Evolutionary conservation across 768 basidiomycete species (phyloP).

Genomic region (Nevesoporus exiguus): DNA sequence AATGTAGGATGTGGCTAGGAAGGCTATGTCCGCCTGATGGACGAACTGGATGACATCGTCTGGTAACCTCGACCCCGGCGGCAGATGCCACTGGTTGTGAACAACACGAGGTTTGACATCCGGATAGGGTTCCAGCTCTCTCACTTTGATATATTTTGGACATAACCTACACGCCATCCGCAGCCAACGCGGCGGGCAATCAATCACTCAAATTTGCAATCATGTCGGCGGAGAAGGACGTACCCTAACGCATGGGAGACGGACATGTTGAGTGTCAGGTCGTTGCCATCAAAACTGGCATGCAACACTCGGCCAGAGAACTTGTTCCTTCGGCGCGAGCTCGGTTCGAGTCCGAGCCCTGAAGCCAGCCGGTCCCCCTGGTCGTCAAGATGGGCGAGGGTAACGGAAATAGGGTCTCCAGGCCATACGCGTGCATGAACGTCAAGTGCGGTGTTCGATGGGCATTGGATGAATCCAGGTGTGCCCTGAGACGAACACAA

Average conservation of each 20-base stretch:
- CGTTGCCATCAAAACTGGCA: conserved; percentile 27
- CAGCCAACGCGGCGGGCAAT: no score
- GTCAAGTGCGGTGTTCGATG: conserved; percentile 18
- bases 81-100: background rate
- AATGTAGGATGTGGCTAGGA: conserved; percentile 43
- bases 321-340: conserved; percentile 58
- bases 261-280: conserved; percentile 37
- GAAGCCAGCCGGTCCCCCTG: conserved; percentile 38
- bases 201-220: background rate
- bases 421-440: conserved; percentile 23
- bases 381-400: conserved; percentile 18
- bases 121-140: background rate
- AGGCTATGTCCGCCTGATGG: conserved; percentile 48
- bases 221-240: conserved; percentile 10
- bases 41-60: conserved; percentile 48
- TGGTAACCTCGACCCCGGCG: conserved; percentile 38
- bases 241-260: conserved; percentile 62
- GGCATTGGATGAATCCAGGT: conserved; percentile 28
- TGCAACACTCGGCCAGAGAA: conserved; percentile 48
- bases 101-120: background rate
- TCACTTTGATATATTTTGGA: background rate
- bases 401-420: conserved; percentile 52
- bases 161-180: background rate
- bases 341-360: conserved; percentile 58
- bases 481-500: conserved; percentile 27